Evolutionary conservation across 306 rosid genomes (phyloP).

Genomic region (Inga laurina): DNA sequence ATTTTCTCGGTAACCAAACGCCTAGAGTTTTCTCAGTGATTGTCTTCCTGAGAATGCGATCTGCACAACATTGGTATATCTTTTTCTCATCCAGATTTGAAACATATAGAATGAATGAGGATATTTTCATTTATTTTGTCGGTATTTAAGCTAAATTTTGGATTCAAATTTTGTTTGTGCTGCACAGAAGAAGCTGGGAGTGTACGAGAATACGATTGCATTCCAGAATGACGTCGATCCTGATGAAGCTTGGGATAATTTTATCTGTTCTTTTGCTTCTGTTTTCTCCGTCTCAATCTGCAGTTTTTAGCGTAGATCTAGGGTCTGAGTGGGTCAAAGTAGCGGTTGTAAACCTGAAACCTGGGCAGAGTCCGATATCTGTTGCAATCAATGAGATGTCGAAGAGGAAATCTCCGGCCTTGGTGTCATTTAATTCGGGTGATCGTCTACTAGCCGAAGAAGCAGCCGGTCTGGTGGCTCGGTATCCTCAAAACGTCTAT

Average conservation of each 20-base stretch:
- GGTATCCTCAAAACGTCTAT: slow-evolving; percentile 85
- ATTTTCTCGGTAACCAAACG: slow-evolving; percentile 48
- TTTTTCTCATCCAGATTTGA: background rate
- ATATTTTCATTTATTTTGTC: background rate
- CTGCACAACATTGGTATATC: slow-evolving; percentile 36
- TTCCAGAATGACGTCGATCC: slow-evolving; percentile 60
- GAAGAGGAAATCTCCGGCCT: slow-evolving; percentile 83
- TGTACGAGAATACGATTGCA: slow-evolving; percentile 12
- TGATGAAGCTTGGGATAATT: slow-evolving; percentile 50
- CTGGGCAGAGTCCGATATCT: slow-evolving; percentile 91
- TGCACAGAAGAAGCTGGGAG: slow-evolving; percentile 44
- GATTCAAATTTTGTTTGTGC: slow-evolving; percentile 6
- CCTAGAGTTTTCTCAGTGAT: background rate
- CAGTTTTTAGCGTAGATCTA: slow-evolving; percentile 94
- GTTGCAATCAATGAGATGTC: slow-evolving; percentile 97
- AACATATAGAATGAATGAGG: background rate
- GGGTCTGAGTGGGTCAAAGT: slow-evolving; percentile 92
- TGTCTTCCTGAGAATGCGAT: slow-evolving; percentile 58
- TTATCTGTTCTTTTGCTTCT: slow-evolving; percentile 41
- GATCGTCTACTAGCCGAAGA: slow-evolving; percentile 85
- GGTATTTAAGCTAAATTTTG: background rate
- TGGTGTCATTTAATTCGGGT: slow-evolving; percentile 82
- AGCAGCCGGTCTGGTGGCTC: slow-evolving; percentile 86
- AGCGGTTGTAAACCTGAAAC: slow-evolving; percentile 92
- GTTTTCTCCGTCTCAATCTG: slow-evolving; percentile 72